These are phyloP conservation scores for Salicornia ramosissima DNA, from an alignment of 148 eudicot species.

Conservation along the genomic window DNA sequence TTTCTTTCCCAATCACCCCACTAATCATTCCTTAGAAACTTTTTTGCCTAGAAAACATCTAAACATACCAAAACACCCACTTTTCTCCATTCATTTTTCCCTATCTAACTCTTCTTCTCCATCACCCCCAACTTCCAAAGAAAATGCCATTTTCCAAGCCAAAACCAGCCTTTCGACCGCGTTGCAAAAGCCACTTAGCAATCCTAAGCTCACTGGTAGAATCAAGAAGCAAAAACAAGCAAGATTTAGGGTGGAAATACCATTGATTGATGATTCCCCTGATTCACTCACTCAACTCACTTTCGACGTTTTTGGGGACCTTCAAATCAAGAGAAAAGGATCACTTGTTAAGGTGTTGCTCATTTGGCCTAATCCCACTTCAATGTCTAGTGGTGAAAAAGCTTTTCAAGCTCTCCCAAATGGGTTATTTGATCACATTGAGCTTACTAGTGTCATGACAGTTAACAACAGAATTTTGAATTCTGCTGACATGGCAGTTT, in stretches of 20 bases:
- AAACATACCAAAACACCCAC: constrained; percentile 1
- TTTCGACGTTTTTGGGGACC: constrained; percentile 46
- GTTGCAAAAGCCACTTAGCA: constrained; percentile 73
- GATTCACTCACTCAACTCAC: constrained; percentile 54
- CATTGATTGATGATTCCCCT: constrained; percentile 65
- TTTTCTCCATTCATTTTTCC: constrained; percentile 31
- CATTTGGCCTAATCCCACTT: constrained; percentile 44
- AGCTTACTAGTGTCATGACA: constrained; percentile 33
- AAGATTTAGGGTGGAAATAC: constrained; percentile 73
- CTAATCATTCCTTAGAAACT: constrained; percentile 2
- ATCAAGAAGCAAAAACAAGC: constrained; percentile 72
- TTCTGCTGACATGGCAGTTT: constrained; percentile 71
- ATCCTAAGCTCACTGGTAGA: constrained; percentile 57
- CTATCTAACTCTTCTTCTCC: constrained; percentile 37
- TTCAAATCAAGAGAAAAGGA: constrained; percentile 50
- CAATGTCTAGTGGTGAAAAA: constrained; percentile 33
- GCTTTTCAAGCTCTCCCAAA: constrained; percentile 29
- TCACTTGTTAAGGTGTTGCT: constrained; percentile 38
- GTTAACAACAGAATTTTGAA: constrained; percentile 44
- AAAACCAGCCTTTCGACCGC: constrained; percentile 61
- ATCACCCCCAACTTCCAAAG: constrained; percentile 64
- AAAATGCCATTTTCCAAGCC: constrained; percentile 84
- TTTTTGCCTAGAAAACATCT: constrained; percentile 11
- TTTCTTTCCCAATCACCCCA: constrained; percentile 5
- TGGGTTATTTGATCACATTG: constrained; percentile 38